A percentile compares a stretch with the other conserved stretches of the same genome.
These are phyloP conservation scores for Aureobasidium namibiae DNA, from an alignment of 2,329 filamentous ascomycete genomes.

Conservation along the genomic window DNA sequence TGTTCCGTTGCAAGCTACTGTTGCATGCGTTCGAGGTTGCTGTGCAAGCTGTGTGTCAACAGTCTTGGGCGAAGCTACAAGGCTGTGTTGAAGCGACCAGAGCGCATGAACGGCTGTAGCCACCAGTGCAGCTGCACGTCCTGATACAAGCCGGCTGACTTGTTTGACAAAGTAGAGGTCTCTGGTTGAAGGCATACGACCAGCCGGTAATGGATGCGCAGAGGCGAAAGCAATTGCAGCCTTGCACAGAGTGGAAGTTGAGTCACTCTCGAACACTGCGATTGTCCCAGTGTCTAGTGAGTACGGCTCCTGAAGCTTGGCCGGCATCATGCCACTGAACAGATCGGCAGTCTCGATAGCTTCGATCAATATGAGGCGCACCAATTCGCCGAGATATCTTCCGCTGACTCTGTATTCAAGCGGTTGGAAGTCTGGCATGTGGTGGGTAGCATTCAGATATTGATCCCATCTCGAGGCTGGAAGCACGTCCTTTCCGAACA, in stretches of 20 bases:
- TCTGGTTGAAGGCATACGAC: conserved; percentile 33
- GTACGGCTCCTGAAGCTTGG: conserved; percentile 45
- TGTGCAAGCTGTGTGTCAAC: not conserved
- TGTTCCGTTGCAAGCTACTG: conserved; percentile 69
- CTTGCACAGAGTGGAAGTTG: conserved; percentile 29
- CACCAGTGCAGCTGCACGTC: conserved; percentile 54
- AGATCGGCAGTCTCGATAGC: conserved; percentile 48
- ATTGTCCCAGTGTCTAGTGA: conserved; percentile 52
- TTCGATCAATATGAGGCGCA: conserved; percentile 52
- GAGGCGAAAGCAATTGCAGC: conserved; percentile 42
- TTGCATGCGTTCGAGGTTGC: conserved; percentile 12
- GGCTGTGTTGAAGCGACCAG: conserved; percentile 41
- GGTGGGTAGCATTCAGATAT: conserved; percentile 47
- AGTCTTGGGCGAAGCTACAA: not conserved
- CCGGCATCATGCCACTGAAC: conserved; percentile 49
- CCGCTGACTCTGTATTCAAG: conserved; percentile 58
- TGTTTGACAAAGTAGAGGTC: conserved; percentile 49
- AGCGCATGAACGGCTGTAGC: conserved; percentile 55
- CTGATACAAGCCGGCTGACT: conserved; percentile 46
- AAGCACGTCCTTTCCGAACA: conserved; percentile 54
- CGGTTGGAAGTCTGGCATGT: conserved; percentile 55
- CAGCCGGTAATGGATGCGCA: conserved; percentile 38
- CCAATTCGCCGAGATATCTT: conserved; percentile 56
- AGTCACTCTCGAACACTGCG: conserved; percentile 47
- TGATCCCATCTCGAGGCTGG: conserved; percentile 56